phyloP scores from a whole-genome alignment of 1,139 yeast genomes.

The Kluyveromyces sp. region DNA sequence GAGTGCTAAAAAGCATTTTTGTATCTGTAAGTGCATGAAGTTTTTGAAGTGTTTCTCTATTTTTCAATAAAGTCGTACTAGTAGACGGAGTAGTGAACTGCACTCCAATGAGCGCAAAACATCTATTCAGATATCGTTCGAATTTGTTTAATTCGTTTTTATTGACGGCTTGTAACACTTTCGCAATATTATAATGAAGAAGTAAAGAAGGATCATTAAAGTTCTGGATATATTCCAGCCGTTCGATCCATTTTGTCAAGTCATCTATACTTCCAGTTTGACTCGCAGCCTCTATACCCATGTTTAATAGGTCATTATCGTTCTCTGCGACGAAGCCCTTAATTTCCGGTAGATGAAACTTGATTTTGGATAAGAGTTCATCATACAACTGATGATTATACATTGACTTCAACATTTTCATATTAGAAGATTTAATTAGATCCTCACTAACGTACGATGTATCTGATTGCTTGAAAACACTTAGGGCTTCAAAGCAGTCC shows the following conservation, averaged over 20 bases:
- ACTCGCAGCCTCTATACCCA: slow-evolving; percentile 72
- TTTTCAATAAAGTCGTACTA: slow-evolving; percentile 56
- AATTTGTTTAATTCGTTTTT: slow-evolving; percentile 31
- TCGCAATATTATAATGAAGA: slow-evolving; percentile 61
- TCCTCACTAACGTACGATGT: slow-evolving; percentile 28
- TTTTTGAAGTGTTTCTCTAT: slow-evolving; percentile 48
- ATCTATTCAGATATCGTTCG: slow-evolving; percentile 38
- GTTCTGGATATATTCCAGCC: slow-evolving; percentile 35
- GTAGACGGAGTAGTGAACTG: slow-evolving; percentile 50
- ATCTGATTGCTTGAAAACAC: slow-evolving; percentile 33
- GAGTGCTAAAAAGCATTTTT: slow-evolving; percentile 21
- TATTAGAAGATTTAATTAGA: slow-evolving; percentile 32
- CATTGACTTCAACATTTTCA: slow-evolving; percentile 44
- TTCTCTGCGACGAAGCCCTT: slow-evolving; percentile 20
- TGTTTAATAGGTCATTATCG: slow-evolving; percentile 48
- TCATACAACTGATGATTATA: slow-evolving; percentile 54
- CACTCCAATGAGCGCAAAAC: slow-evolving; percentile 51
- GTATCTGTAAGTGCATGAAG: slow-evolving; percentile 71
- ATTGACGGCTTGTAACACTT: slow-evolving; percentile 43
- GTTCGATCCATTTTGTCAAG: slow-evolving; percentile 50
- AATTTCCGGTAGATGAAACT: slow-evolving; percentile 15
- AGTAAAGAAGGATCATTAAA: slow-evolving; percentile 46
- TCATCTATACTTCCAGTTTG: slow-evolving; percentile 49
- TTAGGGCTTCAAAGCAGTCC: slow-evolving; percentile 70
- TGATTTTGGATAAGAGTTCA: slow-evolving; percentile 34